These are phyloP conservation scores for Apodospora peruviana DNA, from an alignment of 495 filamentous ascomycete genomes.

Conservation along the genomic window DNA sequence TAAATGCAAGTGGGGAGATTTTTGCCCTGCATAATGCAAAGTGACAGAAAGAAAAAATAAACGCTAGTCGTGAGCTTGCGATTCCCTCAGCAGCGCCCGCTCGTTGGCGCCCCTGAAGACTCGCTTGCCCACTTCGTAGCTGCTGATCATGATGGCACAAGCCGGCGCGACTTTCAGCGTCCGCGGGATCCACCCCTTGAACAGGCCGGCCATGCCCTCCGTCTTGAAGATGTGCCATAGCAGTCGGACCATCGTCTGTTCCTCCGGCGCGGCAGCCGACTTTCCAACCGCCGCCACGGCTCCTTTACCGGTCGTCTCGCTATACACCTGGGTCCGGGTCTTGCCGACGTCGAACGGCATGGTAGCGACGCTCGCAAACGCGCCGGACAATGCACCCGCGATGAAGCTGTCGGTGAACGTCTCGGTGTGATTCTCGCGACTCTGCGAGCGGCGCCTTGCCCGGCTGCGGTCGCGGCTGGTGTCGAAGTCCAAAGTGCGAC, in stretches of 20 bases:
- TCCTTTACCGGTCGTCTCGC: constrained; percentile 36
- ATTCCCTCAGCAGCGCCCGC: constrained; percentile 28
- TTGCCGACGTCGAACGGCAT: constrained; percentile 98
- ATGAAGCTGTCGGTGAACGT: constrained; percentile 86
- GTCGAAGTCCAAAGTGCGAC: constrained; percentile 19
- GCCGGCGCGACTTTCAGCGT: constrained; percentile 93
- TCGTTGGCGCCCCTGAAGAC: constrained; percentile 78
- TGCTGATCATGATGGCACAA: constrained; percentile 99
- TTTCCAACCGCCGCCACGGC: constrained; percentile 8
- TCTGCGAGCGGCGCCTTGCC: constrained; percentile 39
- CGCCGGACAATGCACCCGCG: constrained; percentile 75
- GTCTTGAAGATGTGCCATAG: constrained; percentile 81
- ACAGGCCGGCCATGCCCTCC: constrained; percentile 76
- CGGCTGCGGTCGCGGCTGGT: constrained; percentile 8
- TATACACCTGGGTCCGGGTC: constrained; percentile 81
- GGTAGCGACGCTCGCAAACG: constrained; percentile 81
- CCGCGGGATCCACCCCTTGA: constrained; percentile 83
- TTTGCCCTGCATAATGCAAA: background rate
- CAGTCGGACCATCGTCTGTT: constrained; percentile 67
- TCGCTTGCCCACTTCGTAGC: constrained; percentile 92
- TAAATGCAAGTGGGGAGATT: background rate
- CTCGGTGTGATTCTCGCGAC: constrained; percentile 53
- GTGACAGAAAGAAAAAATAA: background rate
- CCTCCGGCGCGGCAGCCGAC: constrained; percentile 54
- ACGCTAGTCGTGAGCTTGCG: background rate